Percentiles rank a stretch among this genome's conserved stretches.
Conservation (phyloP, 345 rosid genomes). For the Linum tenue region DNA sequence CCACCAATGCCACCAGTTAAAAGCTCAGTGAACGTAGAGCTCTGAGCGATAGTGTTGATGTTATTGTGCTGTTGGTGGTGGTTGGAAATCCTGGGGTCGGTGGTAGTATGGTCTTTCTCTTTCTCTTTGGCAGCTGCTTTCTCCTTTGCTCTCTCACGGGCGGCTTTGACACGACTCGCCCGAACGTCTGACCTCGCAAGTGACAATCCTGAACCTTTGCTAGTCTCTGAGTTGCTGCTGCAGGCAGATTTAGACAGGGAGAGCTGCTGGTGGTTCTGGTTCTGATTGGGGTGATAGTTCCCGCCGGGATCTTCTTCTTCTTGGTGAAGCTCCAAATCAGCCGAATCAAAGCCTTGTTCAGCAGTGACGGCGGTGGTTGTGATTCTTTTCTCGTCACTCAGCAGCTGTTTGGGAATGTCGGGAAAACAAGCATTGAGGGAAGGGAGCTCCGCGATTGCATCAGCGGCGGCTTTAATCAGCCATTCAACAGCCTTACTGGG, state of each 20-base stretch:
- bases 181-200: constrained; percentile 59
- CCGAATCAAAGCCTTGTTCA: constrained; percentile 43
- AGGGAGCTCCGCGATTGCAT: constrained; percentile 82
- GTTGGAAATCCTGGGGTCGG: constrained; percentile 19
- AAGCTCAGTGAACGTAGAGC: constrained; percentile 71
- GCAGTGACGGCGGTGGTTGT: constrained; percentile 24
- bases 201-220: constrained; percentile 79
- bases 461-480: constrained; percentile 83
- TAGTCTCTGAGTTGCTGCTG: constrained; percentile 90
- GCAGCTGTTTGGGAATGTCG: constrained; percentile 43
- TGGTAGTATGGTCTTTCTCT: constrained; percentile 32
- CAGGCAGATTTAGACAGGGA: constrained; percentile 82
- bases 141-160: constrained; percentile 67
- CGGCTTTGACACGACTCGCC: constrained; percentile 48
- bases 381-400: constrained; percentile 45
- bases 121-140: constrained; percentile 62
- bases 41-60: constrained; percentile 36
- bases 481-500: constrained; percentile 98
- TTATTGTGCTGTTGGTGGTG: constrained; percentile 9
- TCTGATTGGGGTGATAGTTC: constrained; percentile 17
- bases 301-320: neutral
- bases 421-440: constrained; percentile 56
- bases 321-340: constrained; percentile 42
- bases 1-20: constrained; percentile 53
- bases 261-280: constrained; percentile 46